These are phyloP conservation scores for Backusella liffmaniae DNA, from an alignment of 192 early-diverging fungal genomes.

Conservation along the genomic window DNA sequence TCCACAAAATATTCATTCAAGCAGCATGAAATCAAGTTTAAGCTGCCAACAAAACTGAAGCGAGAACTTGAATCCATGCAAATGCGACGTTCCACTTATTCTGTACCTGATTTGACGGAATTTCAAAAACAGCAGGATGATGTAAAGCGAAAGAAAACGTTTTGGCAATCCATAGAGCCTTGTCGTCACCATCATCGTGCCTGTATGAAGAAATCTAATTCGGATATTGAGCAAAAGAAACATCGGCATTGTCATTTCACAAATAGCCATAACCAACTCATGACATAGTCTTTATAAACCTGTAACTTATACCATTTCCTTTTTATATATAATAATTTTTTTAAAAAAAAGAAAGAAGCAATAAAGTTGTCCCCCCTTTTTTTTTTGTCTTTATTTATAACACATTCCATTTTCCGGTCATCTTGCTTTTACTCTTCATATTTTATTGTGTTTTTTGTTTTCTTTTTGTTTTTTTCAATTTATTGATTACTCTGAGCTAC, in stretches of 20 bases:
- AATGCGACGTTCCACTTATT: constrained; percentile 2
- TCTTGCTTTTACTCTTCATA: neutral
- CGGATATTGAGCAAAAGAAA: neutral
- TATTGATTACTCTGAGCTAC: constrained; percentile 1
- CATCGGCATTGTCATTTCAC: neutral
- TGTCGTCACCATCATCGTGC: neutral
- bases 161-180: neutral
- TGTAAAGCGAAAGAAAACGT: neutral
- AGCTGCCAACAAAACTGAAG: constrained; percentile 1
- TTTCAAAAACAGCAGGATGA: neutral
- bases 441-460: neutral
- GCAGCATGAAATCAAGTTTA: neutral
- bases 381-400: neutral
- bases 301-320: too few relatives aligned
- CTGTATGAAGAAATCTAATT: neutral
- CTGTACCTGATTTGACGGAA: constrained; percentile 15
- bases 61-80: constrained; percentile 15
- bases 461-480: neutral
- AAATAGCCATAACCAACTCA: neutral
- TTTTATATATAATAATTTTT: too few relatives aligned
- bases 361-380: neutral
- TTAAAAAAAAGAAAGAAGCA: neutral
- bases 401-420: neutral
- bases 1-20: neutral
- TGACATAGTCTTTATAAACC: neutral